Conservation (phyloP, 2,329 filamentous ascomycete species). For the Fusarium sulawesiense region DNA sequence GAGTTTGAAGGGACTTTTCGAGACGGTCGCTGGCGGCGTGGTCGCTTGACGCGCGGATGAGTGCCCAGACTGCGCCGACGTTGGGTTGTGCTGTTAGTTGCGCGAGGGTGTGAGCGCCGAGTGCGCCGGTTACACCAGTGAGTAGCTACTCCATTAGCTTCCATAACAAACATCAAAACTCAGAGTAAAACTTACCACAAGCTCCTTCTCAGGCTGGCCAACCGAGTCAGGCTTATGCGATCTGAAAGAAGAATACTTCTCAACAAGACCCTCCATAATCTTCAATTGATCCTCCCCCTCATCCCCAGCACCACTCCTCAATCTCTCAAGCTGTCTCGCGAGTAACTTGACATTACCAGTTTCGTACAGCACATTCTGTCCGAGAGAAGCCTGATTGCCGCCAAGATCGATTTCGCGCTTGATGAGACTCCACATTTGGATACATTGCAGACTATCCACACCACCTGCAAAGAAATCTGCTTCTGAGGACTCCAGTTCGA, state of each 20-base stretch:
- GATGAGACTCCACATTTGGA: conserved; percentile 65
- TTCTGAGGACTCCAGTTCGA: conserved; percentile 1
- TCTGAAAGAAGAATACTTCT: conserved; percentile 53
- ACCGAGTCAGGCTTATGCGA: conserved; percentile 35
- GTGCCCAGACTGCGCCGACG: conserved; percentile 60
- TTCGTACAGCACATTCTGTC: conserved; percentile 70
- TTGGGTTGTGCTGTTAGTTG: conserved; percentile 68
- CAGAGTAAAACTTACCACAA: conserved; percentile 40
- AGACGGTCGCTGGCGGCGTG: conserved; percentile 20
- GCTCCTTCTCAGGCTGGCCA: conserved; percentile 45
- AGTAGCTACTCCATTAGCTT: conserved; percentile 52
- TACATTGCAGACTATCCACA: conserved; percentile 69
- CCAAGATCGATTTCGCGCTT: conserved; percentile 62
- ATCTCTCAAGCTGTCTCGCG: conserved; percentile 36
- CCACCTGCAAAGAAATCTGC: conserved; percentile 68
- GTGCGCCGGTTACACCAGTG: conserved; percentile 70
- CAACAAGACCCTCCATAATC: conserved; percentile 50
- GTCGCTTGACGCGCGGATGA: conserved; percentile 33
- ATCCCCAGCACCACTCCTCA: conserved; percentile 33
- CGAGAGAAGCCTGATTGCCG: conserved; percentile 54
- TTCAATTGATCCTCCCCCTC: conserved; percentile 44
- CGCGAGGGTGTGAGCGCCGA: conserved; percentile 68
- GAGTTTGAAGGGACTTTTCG: conserved; percentile 16
- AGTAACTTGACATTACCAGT: conserved; percentile 49
- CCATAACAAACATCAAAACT: too few species aligned